A percentile compares a stretch with the other conserved stretches of the same genome.
These are phyloP conservation scores for Phytophthora kernoviae DNA, from an alignment of 352 stramenopile genomes.

Conservation along the genomic window DNA sequence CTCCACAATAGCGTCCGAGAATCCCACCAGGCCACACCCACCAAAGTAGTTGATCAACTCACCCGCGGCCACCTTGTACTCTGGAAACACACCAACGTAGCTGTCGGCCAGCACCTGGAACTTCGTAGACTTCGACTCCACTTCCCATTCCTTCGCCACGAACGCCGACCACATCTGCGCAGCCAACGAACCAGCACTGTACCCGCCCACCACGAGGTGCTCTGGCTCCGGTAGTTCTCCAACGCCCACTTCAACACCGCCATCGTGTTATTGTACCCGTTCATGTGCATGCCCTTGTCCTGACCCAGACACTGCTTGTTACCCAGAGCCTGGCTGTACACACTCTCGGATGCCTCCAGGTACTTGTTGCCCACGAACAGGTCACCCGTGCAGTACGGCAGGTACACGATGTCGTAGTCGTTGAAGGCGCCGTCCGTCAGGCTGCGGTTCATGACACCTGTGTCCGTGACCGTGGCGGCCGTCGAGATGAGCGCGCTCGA, in stretches of 20 bases:
- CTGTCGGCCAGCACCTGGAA: constrained; percentile 53
- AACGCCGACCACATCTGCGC: constrained; percentile 42
- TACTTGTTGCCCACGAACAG: constrained; percentile 55
- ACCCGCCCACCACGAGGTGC: constrained; percentile 49
- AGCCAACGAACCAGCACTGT: constrained; percentile 55
- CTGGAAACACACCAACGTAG: constrained; percentile 54
- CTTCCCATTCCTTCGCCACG: constrained; percentile 49
- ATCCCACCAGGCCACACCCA: constrained; percentile 32
- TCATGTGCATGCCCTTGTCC: constrained; percentile 51
- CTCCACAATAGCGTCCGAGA: constrained; percentile 15
- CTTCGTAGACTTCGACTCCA: constrained; percentile 41
- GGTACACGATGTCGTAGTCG: constrained; percentile 72
- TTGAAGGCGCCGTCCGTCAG: constrained; percentile 54
- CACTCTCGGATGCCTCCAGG: constrained; percentile 24
- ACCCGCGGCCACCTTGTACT: constrained; percentile 23
- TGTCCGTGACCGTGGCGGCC: constrained; percentile 39
- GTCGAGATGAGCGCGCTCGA: constrained; percentile 40
- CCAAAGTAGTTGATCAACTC: constrained; percentile 49
- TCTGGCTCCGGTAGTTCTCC: constrained; percentile 56
- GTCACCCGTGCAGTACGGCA: constrained; percentile 70
- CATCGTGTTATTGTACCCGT: constrained; percentile 65
- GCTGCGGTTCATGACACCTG: constrained; percentile 50
- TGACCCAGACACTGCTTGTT: constrained; percentile 35
- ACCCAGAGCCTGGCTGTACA: constrained; percentile 33
- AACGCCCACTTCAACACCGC: constrained; percentile 60